phyloP scores from a whole-genome alignment of 108 stramenopile species.

The Cylindrotheca fusiformis region DNA sequence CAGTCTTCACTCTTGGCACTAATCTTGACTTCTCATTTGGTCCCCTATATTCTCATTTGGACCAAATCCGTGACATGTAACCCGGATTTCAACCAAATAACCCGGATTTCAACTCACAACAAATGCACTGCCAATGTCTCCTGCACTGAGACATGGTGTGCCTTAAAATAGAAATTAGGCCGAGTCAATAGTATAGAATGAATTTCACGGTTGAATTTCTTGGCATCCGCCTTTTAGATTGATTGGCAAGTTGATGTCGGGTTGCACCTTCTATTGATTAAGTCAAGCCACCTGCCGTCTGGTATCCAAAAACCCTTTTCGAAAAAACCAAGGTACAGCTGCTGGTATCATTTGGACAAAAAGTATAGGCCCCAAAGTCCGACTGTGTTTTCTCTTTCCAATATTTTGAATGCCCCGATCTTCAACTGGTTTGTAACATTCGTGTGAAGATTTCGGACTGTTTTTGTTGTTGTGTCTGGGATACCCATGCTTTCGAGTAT shows the following conservation, averaged over 20 bases:
- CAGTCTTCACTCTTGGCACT: too few relatives aligned
- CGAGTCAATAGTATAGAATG: slow-evolving; percentile 84
- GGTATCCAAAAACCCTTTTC: slow-evolving; percentile 91
- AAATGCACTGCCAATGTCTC: slow-evolving; percentile 76
- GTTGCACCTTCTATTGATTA: too few relatives aligned
- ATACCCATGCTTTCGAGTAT: slow-evolving; percentile 72
- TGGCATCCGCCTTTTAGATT: slow-evolving; percentile 96
- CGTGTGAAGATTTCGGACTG: slow-evolving; percentile 85
- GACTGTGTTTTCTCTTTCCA: slow-evolving; percentile 63
- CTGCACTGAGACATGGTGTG: slow-evolving; percentile 58
- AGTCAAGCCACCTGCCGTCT: too few relatives aligned
- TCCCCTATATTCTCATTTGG: too few relatives aligned
- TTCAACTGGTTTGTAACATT: too few relatives aligned
- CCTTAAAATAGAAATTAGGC: slow-evolving; percentile 78
- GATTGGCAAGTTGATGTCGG: slow-evolving; percentile 92
- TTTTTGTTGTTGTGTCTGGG: slow-evolving; percentile 77
- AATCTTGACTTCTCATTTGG: too few relatives aligned
- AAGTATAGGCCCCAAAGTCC: slow-evolving; percentile 75
- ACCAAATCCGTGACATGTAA: too few relatives aligned
- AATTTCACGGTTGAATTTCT: slow-evolving; percentile 91
- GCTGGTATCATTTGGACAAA: slow-evolving; percentile 44
- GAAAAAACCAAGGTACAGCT: slow-evolving; percentile 60
- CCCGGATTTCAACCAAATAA: slow-evolving; percentile 94
- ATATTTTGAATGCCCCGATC: slow-evolving; percentile 96
- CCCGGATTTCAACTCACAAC: slow-evolving; percentile 85